Percentiles rank a stretch among this genome's conserved stretches.
Evolutionary conservation across 306 rosid genomes (phyloP).

Genomic region (Mimosa pudica): DNA sequence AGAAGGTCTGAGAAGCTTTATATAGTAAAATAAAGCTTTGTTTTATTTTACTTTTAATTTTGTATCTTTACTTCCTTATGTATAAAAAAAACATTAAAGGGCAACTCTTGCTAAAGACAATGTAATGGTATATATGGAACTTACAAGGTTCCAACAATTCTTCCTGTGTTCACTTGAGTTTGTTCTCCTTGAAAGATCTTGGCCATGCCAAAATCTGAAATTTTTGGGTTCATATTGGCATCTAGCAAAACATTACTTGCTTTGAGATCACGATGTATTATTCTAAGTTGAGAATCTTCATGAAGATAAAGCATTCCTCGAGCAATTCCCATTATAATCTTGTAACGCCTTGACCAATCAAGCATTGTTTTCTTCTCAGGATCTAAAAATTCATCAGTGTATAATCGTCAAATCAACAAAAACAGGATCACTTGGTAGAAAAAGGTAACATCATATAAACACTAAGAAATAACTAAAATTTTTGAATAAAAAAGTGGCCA

Average conservation of each 20-base stretch:
- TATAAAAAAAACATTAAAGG: neutral
- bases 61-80: too few species aligned
- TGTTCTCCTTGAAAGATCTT: conserved; percentile 49
- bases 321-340: conserved; percentile 58
- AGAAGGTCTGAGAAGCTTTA: too few species aligned
- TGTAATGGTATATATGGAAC: conserved; percentile 19
- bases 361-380: conserved; percentile 19
- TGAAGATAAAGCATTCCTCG: conserved; percentile 68
- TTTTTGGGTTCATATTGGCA: conserved; percentile 56
- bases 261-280: conserved; percentile 71
- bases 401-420: conserved; percentile 11
- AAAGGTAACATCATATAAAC: neutral
- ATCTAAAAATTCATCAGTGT: conserved; percentile 2
- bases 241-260: conserved; percentile 65
- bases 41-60: too few species aligned
- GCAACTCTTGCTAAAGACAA: neutral
- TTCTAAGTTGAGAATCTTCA: conserved; percentile 62
- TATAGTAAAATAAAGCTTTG: too few species aligned
- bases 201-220: conserved; percentile 80
- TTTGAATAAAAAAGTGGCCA: neutral
- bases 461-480: neutral
- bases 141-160: conserved; percentile 72
- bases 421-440: neutral
- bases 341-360: conserved; percentile 56
- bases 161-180: conserved; percentile 48